These are phyloP conservation scores for Carpinus viminea DNA, from an alignment of 306 rosid genomes.

Conservation along the genomic window DNA sequence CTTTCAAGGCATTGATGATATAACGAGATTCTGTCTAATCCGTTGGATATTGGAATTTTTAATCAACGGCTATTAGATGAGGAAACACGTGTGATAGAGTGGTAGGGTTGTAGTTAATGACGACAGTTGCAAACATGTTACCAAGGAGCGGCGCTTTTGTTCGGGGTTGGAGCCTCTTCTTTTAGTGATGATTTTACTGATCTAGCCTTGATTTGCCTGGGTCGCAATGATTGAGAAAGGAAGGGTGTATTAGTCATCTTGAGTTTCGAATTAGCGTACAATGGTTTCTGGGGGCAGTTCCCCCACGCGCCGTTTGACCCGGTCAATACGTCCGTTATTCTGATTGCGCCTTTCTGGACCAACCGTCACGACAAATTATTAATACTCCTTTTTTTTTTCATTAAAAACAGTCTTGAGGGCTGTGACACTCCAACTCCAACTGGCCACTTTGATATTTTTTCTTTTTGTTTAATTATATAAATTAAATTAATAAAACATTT, in stretches of 20 bases:
- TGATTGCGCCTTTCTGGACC: neutral
- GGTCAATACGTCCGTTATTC: slow-evolving; percentile 15
- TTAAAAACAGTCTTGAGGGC: neutral
- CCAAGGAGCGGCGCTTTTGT: slow-evolving; percentile 17
- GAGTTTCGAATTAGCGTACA: no score
- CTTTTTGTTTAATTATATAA: neutral
- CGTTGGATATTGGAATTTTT: neutral
- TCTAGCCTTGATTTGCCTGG: neutral
- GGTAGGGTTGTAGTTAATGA: neutral
- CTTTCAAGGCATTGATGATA: neutral
- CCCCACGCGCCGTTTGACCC: slow-evolving; percentile 27
- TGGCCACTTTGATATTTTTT: no score
- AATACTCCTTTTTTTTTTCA: neutral
- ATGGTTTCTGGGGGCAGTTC: neutral
- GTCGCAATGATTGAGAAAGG: neutral
- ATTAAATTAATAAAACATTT: neutral
- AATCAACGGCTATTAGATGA: neutral
- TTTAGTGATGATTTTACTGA: neutral
- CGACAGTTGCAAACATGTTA: neutral
- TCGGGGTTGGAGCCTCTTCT: neutral
- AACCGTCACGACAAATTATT: no score
- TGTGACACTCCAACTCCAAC: neutral
- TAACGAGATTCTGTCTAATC: neutral
- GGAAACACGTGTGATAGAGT: neutral
- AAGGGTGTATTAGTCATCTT: slow-evolving; percentile 1